These are phyloP conservation scores for Amanita thiersii DNA, from an alignment of 768 basidiomycete genomes.

Conservation along the genomic window DNA sequence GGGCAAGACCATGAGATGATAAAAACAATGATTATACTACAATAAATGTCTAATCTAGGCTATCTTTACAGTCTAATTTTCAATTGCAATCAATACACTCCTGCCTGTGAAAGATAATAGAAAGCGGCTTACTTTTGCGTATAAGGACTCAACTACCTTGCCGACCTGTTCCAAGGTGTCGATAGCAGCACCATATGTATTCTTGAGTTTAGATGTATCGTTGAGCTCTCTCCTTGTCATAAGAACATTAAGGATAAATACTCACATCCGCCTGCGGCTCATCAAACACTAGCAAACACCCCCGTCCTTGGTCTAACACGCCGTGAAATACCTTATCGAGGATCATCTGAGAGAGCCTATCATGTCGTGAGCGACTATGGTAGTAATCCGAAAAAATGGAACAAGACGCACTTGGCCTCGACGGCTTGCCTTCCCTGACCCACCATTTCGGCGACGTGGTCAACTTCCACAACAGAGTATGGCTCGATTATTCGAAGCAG, in stretches of 20 bases:
- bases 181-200: conserved; percentile 83
- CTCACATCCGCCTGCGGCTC: conserved; percentile 78
- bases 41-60: conserved; percentile 13
- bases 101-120: not conserved
- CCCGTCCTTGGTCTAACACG: conserved; percentile 93
- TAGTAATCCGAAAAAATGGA: not conserved
- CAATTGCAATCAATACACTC: not conserved
- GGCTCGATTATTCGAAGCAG: conserved; percentile 93
- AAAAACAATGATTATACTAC: too few relatives aligned
- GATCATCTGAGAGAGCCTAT: conserved; percentile 95
- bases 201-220: conserved; percentile 35
- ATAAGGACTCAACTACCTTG: conserved; percentile 90
- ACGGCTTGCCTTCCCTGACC: conserved; percentile 85
- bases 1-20: too few relatives aligned
- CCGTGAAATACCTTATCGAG: conserved; percentile 91
- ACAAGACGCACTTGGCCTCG: conserved; percentile 71
- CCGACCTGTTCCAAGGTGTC: conserved; percentile 85
- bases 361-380: not conserved
- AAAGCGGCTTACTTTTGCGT: conserved; percentile 53
- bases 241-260: conserved; percentile 12
- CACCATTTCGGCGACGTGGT: conserved; percentile 80
- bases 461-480: conserved; percentile 87
- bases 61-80: conserved; percentile 19
- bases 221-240: not conserved
- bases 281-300: conserved; percentile 88